Base-by-base conservation (phyloP, 768 basidiomycete genomes). In the Auricularia sp. region DNA sequence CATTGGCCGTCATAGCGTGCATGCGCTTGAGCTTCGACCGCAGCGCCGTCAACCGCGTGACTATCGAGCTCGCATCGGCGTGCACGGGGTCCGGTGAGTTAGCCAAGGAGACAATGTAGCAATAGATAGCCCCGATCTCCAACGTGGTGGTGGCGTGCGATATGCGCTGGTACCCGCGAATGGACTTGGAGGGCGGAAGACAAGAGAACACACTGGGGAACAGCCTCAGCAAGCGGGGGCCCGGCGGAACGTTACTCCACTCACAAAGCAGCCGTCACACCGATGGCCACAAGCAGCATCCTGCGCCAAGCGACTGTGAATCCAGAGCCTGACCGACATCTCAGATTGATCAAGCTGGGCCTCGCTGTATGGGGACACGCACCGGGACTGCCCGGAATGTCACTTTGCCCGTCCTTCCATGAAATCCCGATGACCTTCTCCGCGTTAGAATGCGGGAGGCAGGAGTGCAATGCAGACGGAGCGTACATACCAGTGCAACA, bases 181-280 rank as follows among this genome's bases (percentile, higher is more conserved):
- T 85, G 0, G 91, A 89, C 1, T 83, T 88, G 0, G 86, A 82
- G n/a, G 85, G 88, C n/a, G 84, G 89, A 21, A 86, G 76, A 77
- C 84, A 85, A 8, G 84, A 91, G 68, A 85, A 80, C n/a, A 89
- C 72, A 67, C 89, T 87, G 68, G 1, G 36, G 63, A 24, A 37
- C 36, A 62, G 59, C 34, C 11, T 21, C 58, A 64, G 54, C 62
- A 67, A 16, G 67, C 65, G 47, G 68, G 64, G 8, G 70, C 66
- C 44, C 70, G 72, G 39, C 71, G 58, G 54, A 42, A 29, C 35
- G n/a, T 39, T 21, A 39, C 14, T 1, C 10, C 73, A 82, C 21
- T 67, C 73, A 88, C 90, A 89, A 92, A 2, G 92, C 92, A 14
- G 87, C 87, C 3, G 82, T 76, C 18, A 94, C 90, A 0, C 92